Conservation (phyloP, 176 grass and related monocot genomes). For the Aegilops tauschii region DNA sequence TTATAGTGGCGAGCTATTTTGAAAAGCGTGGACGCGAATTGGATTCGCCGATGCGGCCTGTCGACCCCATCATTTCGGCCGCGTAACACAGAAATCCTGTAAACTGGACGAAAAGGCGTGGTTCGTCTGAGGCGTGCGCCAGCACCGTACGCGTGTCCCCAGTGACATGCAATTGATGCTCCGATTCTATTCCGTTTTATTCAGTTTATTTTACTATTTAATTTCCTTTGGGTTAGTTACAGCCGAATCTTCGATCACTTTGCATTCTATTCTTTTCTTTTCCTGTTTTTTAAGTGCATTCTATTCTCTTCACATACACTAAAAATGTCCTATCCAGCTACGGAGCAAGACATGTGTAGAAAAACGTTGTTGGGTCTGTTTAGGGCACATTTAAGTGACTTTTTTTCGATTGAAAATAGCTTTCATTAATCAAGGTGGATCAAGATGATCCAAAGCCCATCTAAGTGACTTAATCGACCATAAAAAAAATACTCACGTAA, state of each 20-base stretch:
- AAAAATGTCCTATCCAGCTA: too few species aligned
- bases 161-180: not conserved
- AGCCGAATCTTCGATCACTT: not conserved
- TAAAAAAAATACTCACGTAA: too few species aligned
- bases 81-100: not conserved
- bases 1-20: not conserved
- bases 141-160: slow-evolving; percentile 15
- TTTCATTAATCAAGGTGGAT: too few species aligned
- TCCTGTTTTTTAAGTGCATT: too few species aligned
- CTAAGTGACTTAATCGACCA: too few species aligned
- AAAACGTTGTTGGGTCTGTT: too few species aligned
- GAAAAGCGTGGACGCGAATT: slow-evolving; percentile 12
- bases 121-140: not conserved
- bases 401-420: too few species aligned
- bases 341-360: too few species aligned
- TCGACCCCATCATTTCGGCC: not conserved
- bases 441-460: too few species aligned
- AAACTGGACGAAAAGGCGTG: not conserved
- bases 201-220: too few species aligned
- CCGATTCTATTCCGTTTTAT: slow-evolving; percentile 16
- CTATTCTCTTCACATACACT: slow-evolving; percentile 4
- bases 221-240: not conserved
- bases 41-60: slow-evolving; percentile 11
- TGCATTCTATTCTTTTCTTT: not conserved
- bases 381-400: too few species aligned